phyloP scores from a whole-genome alignment of 1,284 basidiomycete species.

The Sporisorium scitamineum region DNA sequence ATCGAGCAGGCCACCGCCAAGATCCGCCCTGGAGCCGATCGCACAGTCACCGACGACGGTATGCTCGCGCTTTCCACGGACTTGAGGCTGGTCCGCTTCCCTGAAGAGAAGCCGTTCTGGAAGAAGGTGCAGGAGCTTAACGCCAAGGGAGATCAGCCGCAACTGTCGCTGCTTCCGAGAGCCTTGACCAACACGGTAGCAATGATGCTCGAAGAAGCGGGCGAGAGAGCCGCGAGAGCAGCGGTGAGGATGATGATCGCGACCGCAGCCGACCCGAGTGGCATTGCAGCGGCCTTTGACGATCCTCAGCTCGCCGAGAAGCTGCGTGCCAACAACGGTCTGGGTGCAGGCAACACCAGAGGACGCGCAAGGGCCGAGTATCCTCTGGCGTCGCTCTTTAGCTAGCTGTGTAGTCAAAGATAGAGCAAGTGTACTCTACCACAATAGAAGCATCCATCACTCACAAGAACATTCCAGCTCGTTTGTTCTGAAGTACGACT shows the following conservation, averaged over 20 bases:
- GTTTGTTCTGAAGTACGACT: no score
- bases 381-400: constrained; percentile 40
- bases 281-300: constrained; percentile 48
- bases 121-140: constrained; percentile 54
- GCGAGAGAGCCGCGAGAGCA: constrained; percentile 39
- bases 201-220: constrained; percentile 44
- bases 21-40: constrained; percentile 40
- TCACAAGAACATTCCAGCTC: not conserved
- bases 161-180: constrained; percentile 32
- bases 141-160: constrained; percentile 52
- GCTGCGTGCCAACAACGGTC: constrained; percentile 32
- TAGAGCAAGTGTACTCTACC: not conserved
- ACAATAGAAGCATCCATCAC: constrained; percentile 6
- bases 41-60: constrained; percentile 40
- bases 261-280: constrained; percentile 41
- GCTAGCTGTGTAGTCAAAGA: constrained; percentile 3
- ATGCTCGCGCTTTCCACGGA: constrained; percentile 48
- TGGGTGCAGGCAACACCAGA: constrained; percentile 26
- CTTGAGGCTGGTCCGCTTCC: constrained; percentile 57
- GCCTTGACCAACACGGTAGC: constrained; percentile 33
- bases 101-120: constrained; percentile 56
- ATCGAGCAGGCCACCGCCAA: constrained; percentile 49
- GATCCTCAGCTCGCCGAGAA: constrained; percentile 41
- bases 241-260: constrained; percentile 49
- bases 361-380: constrained; percentile 45